Evolutionary conservation across 768 basidiomycete species (phyloP).

Genomic region (Tremella mesenterica): DNA sequence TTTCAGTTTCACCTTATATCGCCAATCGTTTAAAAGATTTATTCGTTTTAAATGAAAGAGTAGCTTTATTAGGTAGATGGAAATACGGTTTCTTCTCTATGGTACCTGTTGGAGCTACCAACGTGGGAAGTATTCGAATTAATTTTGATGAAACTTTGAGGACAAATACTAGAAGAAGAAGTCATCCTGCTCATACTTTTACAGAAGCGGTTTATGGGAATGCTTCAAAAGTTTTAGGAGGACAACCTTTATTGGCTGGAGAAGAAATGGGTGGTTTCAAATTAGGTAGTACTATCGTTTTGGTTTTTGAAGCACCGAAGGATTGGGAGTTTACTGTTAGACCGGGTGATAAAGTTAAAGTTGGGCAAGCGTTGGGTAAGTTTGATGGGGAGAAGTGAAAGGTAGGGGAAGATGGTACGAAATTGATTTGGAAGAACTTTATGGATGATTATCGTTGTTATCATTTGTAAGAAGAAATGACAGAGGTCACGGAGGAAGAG

Average conservation of each 20-base stretch:
- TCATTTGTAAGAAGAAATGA: no score
- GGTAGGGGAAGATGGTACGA: no score
- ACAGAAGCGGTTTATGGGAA: constrained; percentile 82
- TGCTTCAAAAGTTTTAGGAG: constrained; percentile 71
- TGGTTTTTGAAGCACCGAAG: constrained; percentile 89
- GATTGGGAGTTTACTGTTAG: constrained; percentile 69
- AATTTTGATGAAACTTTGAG: constrained; percentile 89
- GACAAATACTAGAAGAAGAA: constrained; percentile 67
- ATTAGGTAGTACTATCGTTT: constrained; percentile 87
- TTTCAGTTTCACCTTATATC: constrained; percentile 93
- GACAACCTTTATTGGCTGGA: constrained; percentile 75
- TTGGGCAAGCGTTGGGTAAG: constrained; percentile 70
- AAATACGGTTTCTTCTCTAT: constrained; percentile 91
- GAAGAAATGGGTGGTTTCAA: constrained; percentile 98
- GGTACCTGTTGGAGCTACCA: constrained; percentile 97
- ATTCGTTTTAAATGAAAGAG: constrained; percentile 97
- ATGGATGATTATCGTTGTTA: no score
- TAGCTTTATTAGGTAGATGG: constrained; percentile 89
- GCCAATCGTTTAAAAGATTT: constrained; percentile 81
- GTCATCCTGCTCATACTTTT: constrained; percentile 70
- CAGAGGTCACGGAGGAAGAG: no score
- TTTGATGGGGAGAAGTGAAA: constrained; percentile 9
- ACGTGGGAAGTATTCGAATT: constrained; percentile 90
- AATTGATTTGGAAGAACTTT: no score
- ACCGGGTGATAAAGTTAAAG: constrained; percentile 74